Evolutionary conservation across 352 stramenopile species (phyloP), one percentile per base, ranked within the genome.

Genomic region (Globisporangium perplexum): DNA sequence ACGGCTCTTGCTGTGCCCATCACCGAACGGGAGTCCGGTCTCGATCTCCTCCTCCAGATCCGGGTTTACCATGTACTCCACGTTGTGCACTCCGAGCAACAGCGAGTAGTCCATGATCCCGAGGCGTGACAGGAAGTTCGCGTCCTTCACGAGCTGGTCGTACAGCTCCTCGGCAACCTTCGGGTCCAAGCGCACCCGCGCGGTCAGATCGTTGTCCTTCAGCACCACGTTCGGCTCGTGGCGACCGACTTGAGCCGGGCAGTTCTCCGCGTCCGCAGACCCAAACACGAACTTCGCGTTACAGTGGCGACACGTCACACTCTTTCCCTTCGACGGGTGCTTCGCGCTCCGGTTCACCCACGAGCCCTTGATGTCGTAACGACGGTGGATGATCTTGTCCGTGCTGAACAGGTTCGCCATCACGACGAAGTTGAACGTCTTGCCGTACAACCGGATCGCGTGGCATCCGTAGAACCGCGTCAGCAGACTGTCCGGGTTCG

Each of bases 81-180:
- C 77, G 39, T 93, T 91, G 62, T 97, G 88, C 24, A 96, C 86
- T 44, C 86, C 86, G 8, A 97, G 70, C 43, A 97, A 50, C 33
- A 97, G 61, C 44, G 83, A 95, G 66, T 97, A 97, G 58, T 97
- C 88, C 88, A 97, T 97, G 60, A 97, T 94, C 31, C 85, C 82
- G 22, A 93, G 64, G 0, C 81, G 71, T 2, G 76, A 86, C 11
- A 97, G 53, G 51, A 96, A 96, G 47, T 89, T 80, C 12, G 86
- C 81, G 47, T 97, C 88, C 60, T 89, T 90, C 17, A 83, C 68
- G 12, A 96, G 52, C 52, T 96, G 83, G 45, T 89, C 75, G 58
- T 90, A 93, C 52, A 95, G 54, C 18, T 95, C 84, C 49, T 91
- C 76, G 14, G 84, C 80, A 15, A 88, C 78, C 39, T 79, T 79